phyloP scores from a whole-genome alignment of 805 yeast species.

The Cyberlindnera saturnus region DNA sequence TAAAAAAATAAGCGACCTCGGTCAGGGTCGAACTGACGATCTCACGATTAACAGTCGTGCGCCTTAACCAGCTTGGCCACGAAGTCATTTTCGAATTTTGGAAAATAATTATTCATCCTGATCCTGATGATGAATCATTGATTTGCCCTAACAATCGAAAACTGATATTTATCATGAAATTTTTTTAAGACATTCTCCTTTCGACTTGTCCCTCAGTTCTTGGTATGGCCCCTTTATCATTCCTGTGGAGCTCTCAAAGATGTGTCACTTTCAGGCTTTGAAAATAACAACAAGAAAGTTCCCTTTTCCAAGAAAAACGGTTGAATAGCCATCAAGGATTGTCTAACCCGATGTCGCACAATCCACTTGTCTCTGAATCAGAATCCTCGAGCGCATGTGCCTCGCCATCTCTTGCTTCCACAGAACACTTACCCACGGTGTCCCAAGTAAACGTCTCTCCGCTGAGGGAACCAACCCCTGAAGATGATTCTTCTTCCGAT shows the following conservation, averaged over 20 bases:
- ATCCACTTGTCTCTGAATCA: slow-evolving; percentile 20
- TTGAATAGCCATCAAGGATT: no score
- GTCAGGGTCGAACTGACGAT: slow-evolving; percentile 44
- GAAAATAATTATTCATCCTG: no score
- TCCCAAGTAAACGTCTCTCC: slow-evolving; percentile 3
- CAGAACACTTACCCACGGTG: not conserved
- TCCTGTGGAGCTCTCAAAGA: not conserved
- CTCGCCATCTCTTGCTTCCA: slow-evolving; percentile 5
- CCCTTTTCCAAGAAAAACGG: no score
- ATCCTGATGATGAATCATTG: no score
- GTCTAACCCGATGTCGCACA: slow-evolving; percentile 3
- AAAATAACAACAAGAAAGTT: no score
- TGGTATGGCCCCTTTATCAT: not conserved
- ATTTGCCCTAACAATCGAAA: no score
- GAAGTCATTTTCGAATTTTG: slow-evolving; percentile 6
- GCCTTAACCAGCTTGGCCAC: slow-evolving; percentile 30
- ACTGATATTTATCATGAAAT: no score
- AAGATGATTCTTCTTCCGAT: not conserved
- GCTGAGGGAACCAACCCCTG: not conserved
- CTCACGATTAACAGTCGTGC: slow-evolving; percentile 44
- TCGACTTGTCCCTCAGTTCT: no score
- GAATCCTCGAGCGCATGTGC: slow-evolving; percentile 19
- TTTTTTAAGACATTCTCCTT: no score
- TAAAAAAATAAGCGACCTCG: slow-evolving; percentile 30
- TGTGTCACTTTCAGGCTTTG: no score